phyloP scores from a whole-genome alignment of 345 rosid genomes.

The Pseudoturritis turrita region DNA sequence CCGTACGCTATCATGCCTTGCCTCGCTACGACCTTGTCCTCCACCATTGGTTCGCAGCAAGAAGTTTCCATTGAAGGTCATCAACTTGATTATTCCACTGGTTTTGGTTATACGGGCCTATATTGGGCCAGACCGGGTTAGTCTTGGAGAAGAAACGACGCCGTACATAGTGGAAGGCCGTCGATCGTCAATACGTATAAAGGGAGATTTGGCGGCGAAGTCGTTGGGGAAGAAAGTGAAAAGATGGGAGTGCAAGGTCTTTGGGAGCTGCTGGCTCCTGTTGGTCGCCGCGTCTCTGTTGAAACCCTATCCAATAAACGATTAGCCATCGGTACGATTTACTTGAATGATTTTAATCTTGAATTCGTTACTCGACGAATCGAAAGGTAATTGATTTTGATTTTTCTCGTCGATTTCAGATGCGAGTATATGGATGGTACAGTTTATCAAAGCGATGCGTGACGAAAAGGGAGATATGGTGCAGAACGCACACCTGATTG shows the following conservation, averaged over 20 bases:
- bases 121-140: too few species aligned
- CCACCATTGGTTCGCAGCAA: too few species aligned
- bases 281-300: conserved; percentile 95
- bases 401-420: conserved; percentile 34
- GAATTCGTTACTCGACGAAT: neutral
- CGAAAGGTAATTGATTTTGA: neutral
- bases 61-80: too few species aligned
- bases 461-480: conserved; percentile 96
- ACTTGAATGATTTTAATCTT: conserved; percentile 3
- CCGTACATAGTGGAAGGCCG: neutral
- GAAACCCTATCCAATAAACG: conserved; percentile 85
- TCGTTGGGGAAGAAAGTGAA: neutral
- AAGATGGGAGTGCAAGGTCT: conserved; percentile 24
- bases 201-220: neutral
- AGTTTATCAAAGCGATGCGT: conserved; percentile 97
- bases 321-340: conserved; percentile 64
- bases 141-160: neutral
- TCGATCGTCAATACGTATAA: neutral
- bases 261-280: conserved; percentile 79
- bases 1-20: too few species aligned
- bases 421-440: conserved; percentile 98
- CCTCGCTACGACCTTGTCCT: too few species aligned
- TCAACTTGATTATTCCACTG: too few species aligned
- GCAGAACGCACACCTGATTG: conserved; percentile 81
- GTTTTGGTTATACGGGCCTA: neutral